phyloP scores from a whole-genome alignment of 164 flowering plant genomes.

The Vitis rotundifolia region DNA sequence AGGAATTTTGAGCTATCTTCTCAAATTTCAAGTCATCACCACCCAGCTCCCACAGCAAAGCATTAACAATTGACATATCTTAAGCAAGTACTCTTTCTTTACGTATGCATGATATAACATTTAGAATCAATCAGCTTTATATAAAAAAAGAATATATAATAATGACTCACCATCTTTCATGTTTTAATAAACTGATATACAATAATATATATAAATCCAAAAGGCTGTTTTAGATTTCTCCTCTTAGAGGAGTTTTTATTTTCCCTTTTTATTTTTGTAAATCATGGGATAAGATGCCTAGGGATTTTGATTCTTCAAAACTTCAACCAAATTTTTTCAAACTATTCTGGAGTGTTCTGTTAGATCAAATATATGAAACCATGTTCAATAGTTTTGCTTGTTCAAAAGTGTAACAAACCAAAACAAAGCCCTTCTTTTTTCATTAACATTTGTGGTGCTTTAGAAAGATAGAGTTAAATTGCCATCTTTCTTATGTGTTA shows the following conservation, averaged over 20 bases:
- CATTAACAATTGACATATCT: not conserved
- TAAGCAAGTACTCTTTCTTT: not conserved
- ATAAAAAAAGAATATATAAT: not conserved
- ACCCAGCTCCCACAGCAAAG: not conserved
- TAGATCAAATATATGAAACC: not conserved
- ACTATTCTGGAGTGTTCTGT: not conserved
- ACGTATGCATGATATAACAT: not conserved
- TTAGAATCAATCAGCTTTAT: not conserved
- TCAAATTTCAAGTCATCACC: not conserved
- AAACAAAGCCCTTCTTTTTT: too few species aligned
- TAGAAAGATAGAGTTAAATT: not conserved
- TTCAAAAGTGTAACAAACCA: too few species aligned
- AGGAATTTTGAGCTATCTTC: not conserved
- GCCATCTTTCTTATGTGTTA: not conserved
- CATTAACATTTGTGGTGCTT: not conserved
- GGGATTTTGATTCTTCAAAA: not conserved
- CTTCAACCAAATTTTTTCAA: not conserved
- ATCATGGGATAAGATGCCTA: not conserved
- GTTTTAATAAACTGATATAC: not conserved
- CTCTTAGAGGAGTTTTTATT: not conserved
- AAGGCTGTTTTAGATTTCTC: not conserved
- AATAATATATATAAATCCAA: too few species aligned
- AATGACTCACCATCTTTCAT: not conserved
- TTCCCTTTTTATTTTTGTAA: not conserved
- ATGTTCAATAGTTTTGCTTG: not conserved